These are phyloP conservation scores for Trichosporon coremiiforme DNA, from an alignment of 1,284 basidiomycete genomes.

Conservation along the genomic window DNA sequence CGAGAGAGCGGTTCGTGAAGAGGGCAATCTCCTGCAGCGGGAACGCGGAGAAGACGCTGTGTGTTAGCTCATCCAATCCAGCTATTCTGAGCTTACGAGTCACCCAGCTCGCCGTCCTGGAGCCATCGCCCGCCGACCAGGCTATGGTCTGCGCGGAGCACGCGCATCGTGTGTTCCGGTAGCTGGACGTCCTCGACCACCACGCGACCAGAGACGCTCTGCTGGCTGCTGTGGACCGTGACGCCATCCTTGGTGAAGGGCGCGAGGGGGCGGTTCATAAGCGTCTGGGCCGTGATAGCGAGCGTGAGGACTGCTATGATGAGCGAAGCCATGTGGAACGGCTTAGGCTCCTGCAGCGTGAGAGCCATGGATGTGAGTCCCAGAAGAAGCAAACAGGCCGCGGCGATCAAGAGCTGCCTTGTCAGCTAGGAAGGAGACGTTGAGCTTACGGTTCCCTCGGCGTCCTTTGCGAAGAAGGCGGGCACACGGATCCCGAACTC, in stretches of 20 bases:
- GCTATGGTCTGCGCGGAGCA: conserved; percentile 82
- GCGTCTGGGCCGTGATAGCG: background rate
- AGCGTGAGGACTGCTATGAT: background rate
- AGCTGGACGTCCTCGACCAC: conserved; percentile 71
- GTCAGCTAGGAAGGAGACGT: background rate
- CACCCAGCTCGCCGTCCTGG: conserved; percentile 58
- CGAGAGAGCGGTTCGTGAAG: conserved; percentile 59
- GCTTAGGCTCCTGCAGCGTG: background rate
- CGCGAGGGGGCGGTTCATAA: background rate
- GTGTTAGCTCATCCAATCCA: conserved; percentile 2
- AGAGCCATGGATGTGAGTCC: background rate
- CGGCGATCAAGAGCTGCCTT: background rate
- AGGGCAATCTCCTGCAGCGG: conserved; percentile 79
- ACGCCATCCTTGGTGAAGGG: conserved; percentile 16
- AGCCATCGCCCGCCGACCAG: conserved; percentile 83
- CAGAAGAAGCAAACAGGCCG: background rate
- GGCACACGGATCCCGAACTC: background rate
- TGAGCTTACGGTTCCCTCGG: background rate
- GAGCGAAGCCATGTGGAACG: conserved; percentile 7
- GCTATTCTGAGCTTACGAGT: conserved; percentile 47
- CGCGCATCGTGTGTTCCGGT: conserved; percentile 67
- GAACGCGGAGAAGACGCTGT: conserved; percentile 79
- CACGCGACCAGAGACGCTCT: conserved; percentile 72
- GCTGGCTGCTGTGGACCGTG: conserved; percentile 46
- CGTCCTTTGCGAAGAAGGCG: background rate